Evolutionary conservation across 768 basidiomycete species (phyloP).

Genomic region (Coprinopsis strossmayeri): DNA sequence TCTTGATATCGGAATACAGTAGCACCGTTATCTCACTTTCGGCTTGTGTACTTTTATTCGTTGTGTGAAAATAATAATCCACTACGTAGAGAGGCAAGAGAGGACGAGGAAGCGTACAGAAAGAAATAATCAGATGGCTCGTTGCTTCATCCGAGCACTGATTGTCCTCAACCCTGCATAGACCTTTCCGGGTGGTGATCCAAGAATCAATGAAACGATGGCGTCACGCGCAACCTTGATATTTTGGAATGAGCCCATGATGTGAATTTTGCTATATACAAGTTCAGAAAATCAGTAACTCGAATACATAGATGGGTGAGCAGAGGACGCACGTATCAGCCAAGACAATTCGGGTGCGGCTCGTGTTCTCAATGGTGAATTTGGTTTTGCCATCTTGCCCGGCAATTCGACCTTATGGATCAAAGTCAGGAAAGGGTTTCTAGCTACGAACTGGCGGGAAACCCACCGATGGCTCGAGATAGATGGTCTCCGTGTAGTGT

Average conservation of each 20-base stretch:
- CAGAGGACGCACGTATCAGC: conserved; percentile 82
- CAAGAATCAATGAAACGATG: conserved; percentile 90
- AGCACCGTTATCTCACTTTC: too few relatives aligned
- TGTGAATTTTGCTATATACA: conserved; percentile 82
- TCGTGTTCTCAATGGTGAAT: conserved; percentile 97
- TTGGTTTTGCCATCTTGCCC: conserved; percentile 99
- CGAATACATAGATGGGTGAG: background rate
- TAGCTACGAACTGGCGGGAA: background rate
- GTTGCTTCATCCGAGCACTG: conserved; percentile 88
- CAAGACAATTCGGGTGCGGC: conserved; percentile 94
- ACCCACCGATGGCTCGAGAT: conserved; percentile 89
- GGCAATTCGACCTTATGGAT: conserved; percentile 77
- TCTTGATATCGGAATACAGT: too few relatives aligned
- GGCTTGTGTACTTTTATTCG: too few relatives aligned
- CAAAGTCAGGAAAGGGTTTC: background rate
- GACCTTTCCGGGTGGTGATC: conserved; percentile 92
- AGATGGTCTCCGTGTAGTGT: conserved; percentile 96
- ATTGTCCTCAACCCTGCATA: conserved; percentile 89
- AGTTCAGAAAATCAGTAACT: conserved; percentile 6
- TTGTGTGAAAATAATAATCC: too few relatives aligned
- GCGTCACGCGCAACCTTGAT: conserved; percentile 98
- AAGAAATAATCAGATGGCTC: conserved; percentile 52
- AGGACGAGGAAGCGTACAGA: background rate
- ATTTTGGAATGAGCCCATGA: conserved; percentile 97
- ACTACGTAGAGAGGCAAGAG: too few relatives aligned